Evolutionary conservation across 148 eudicot species (phyloP).

Genomic region (Spergularia marina): DNA sequence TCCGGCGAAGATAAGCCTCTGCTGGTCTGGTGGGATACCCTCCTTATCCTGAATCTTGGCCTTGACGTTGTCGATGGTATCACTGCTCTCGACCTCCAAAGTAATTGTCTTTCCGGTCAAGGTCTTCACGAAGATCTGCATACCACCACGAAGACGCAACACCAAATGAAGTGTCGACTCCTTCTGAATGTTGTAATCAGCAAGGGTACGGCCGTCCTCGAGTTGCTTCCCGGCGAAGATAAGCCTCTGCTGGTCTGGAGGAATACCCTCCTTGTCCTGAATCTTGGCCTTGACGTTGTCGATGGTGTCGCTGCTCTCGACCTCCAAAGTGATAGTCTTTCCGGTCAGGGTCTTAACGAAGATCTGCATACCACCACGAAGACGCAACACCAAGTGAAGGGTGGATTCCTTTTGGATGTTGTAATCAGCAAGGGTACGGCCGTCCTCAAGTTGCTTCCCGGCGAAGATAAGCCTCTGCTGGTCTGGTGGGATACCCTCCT

Average conservation of each 20-base stretch:
- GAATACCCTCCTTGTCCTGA: slow-evolving; percentile 6
- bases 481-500: slow-evolving; percentile 1
- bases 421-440: background rate
- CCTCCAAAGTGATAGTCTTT: slow-evolving; percentile 5
- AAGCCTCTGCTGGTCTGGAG: slow-evolving; percentile 8
- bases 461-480: slow-evolving; percentile 8
- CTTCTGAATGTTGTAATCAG: slow-evolving; percentile 19
- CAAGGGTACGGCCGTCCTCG: slow-evolving; percentile 10
- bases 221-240: slow-evolving; percentile 7
- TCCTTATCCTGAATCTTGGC: slow-evolving; percentile 23
- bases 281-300: slow-evolving; percentile 5
- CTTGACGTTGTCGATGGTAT: slow-evolving; percentile 19
- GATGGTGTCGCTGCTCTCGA: background rate
- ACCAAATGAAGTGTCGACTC: slow-evolving; percentile 10
- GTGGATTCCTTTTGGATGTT: slow-evolving; percentile 14
- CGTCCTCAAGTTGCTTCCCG: slow-evolving; percentile 7
- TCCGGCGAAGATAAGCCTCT: slow-evolving; percentile 21
- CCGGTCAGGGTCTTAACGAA: background rate
- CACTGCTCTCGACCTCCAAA: slow-evolving; percentile 19
- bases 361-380: background rate
- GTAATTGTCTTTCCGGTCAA: slow-evolving; percentile 33
- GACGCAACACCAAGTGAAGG: background rate
- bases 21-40: slow-evolving; percentile 26
- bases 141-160: background rate
- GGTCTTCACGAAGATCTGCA: slow-evolving; percentile 27